These are phyloP conservation scores for Starmerella floricola DNA, from an alignment of 805 yeast species.

Conservation along the genomic window DNA sequence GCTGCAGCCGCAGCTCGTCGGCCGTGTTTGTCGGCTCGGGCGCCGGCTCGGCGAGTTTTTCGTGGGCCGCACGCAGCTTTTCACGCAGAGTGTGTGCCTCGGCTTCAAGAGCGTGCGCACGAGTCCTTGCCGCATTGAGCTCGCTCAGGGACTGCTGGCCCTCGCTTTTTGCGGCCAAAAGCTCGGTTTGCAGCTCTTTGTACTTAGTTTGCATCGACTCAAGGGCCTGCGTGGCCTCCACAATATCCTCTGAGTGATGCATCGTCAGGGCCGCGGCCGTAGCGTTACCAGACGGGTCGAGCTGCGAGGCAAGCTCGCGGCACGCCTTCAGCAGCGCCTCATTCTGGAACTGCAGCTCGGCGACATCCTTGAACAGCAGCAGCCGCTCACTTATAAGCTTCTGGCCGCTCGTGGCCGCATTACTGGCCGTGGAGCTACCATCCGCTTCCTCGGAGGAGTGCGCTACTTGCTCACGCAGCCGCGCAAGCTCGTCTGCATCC, in stretches of 20 bases:
- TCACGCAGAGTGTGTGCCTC: neutral
- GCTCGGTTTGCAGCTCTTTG: conserved; percentile 2
- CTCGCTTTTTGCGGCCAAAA: neutral
- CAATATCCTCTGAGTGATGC: conserved; percentile 27
- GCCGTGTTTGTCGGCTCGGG: conserved; percentile 3
- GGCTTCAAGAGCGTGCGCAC: neutral
- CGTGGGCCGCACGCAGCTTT: neutral
- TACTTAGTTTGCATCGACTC: conserved; percentile 23
- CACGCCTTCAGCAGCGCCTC: conserved; percentile 56
- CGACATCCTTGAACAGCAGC: conserved; percentile 52
- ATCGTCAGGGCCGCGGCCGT: conserved; percentile 8
- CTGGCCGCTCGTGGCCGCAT: conserved; percentile 5
- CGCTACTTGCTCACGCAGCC: conserved; percentile 34
- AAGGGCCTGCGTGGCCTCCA: conserved; percentile 29
- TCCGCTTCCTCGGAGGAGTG: conserved; percentile 17
- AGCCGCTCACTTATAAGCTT: conserved; percentile 56
- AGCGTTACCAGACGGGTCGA: conserved; percentile 11
- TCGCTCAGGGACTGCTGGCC: neutral
- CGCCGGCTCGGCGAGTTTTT: neutral
- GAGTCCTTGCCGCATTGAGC: neutral
- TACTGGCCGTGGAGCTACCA: no score
- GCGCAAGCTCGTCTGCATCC: conserved; percentile 54
- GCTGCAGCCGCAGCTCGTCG: conserved; percentile 18
- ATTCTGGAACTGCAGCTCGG: conserved; percentile 63
- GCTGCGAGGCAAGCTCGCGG: conserved; percentile 54